These are phyloP conservation scores for Ammopiptanthus mongolicus DNA, from an alignment of 306 rosid species.

Conservation along the genomic window DNA sequence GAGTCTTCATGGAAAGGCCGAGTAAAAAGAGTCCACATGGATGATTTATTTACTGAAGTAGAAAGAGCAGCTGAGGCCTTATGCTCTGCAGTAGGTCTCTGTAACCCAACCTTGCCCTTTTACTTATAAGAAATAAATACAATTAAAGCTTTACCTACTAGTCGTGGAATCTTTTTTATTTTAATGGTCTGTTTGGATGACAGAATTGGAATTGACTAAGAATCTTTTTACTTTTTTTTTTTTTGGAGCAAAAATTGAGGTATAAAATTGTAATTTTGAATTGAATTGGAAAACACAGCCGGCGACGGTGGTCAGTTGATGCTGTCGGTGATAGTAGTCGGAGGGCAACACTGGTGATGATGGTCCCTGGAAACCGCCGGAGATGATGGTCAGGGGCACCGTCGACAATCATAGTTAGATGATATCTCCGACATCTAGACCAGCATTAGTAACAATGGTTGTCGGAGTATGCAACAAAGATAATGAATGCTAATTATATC, in stretches of 20 bases:
- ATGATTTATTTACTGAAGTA: slow-evolving; percentile 59
- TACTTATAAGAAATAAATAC: background rate
- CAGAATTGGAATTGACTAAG: background rate
- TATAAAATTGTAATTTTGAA: too few species aligned
- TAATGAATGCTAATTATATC: background rate
- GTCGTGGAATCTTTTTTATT: background rate
- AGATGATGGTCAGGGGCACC: too few species aligned
- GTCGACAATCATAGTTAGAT: too few species aligned
- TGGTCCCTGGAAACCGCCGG: too few species aligned
- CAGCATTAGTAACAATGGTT: background rate
- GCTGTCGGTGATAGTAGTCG: too few species aligned
- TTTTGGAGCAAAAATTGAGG: background rate
- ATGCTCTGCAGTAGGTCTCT: slow-evolving; percentile 62
- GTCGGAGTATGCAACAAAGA: background rate
- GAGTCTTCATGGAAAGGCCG: slow-evolving; percentile 90
- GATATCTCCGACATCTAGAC: background rate
- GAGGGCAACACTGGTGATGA: too few species aligned
- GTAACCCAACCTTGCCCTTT: slow-evolving; percentile 9
- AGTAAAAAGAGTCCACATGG: slow-evolving; percentile 72
- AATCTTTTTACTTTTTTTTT: too few species aligned
- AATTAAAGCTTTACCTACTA: background rate
- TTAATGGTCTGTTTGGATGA: too few species aligned
- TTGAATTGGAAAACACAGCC: too few species aligned
- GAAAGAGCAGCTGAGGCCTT: slow-evolving; percentile 74
- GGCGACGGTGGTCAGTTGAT: too few species aligned